Evolutionary conservation across 441 rosid species (phyloP).

Genomic region (Aleurites moluccanus): DNA sequence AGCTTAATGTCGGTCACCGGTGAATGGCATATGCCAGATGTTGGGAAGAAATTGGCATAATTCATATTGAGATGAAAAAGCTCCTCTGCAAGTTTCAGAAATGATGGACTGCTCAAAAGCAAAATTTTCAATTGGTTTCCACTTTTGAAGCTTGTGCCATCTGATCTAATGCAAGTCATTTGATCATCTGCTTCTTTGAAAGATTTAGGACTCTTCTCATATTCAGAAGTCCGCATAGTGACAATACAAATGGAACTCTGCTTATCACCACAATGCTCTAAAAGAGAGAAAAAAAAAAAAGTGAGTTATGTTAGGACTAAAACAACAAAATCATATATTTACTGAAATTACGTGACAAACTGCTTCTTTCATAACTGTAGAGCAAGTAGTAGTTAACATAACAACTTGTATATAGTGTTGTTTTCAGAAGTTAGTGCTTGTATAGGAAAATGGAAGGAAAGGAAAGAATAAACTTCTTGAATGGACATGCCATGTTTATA

Average conservation of each 20-base stretch:
- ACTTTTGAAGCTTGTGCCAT: conserved; percentile 21
- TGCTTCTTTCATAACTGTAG: too few relatives aligned
- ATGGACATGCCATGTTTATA: background rate
- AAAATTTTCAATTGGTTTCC: conserved; percentile 39
- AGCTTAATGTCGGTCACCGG: conserved; percentile 34
- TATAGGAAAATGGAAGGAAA: background rate
- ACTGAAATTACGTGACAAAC: too few relatives aligned
- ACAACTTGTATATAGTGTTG: background rate
- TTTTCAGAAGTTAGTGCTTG: background rate
- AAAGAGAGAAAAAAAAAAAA: conserved; percentile 6
- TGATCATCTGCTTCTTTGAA: conserved; percentile 26
- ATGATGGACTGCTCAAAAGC: conserved; percentile 44
- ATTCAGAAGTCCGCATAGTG: conserved; percentile 20
- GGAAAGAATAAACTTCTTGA: background rate
- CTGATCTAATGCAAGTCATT: conserved; percentile 7
- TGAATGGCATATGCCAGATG: conserved; percentile 12
- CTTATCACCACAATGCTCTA: conserved; percentile 36
- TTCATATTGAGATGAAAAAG: conserved; percentile 43
- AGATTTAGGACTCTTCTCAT: conserved; percentile 14
- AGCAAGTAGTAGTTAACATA: too few relatives aligned
- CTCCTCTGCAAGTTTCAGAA: conserved; percentile 48
- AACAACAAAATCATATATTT: too few relatives aligned
- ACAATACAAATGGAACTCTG: conserved; percentile 30
- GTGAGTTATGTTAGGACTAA: background rate
- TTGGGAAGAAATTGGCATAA: conserved; percentile 26